These are phyloP conservation scores for Geotrichum aggregatum DNA, from an alignment of 1,139 yeast genomes.

Conservation along the genomic window DNA sequence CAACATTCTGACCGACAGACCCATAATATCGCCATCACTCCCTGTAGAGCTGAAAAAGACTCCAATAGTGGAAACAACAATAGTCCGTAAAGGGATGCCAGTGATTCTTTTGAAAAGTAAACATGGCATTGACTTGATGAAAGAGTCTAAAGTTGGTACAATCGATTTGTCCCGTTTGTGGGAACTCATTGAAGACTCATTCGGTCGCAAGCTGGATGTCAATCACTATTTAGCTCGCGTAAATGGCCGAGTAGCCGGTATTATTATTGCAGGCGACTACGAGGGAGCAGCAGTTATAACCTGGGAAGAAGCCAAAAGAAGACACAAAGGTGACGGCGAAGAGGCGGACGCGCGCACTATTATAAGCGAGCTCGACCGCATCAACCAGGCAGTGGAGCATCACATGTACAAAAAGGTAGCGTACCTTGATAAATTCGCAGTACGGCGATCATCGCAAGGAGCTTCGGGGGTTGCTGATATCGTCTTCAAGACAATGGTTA, in stretches of 20 bases:
- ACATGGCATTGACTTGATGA: conserved; percentile 42
- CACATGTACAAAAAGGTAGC: conserved; percentile 39
- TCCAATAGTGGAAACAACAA: conserved; percentile 68
- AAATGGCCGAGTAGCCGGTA: conserved; percentile 61
- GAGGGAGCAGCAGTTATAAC: conserved; percentile 94
- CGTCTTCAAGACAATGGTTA: conserved; percentile 72
- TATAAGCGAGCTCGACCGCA: conserved; percentile 23
- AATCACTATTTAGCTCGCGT: conserved; percentile 64
- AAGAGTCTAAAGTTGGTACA: conserved; percentile 46
- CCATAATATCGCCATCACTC: conserved; percentile 86
- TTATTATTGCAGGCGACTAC: conserved; percentile 86
- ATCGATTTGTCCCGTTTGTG: conserved; percentile 58
- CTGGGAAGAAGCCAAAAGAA: conserved; percentile 47
- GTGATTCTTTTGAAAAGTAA: conserved; percentile 49
- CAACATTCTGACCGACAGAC: conserved; percentile 84
- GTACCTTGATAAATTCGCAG: conserved; percentile 91
- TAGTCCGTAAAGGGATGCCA: conserved; percentile 71
- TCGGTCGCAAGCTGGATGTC: conserved; percentile 61
- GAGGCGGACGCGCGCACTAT: conserved; percentile 28
- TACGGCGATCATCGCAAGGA: conserved; percentile 76
- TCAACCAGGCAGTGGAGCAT: conserved; percentile 19
- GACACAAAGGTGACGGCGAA: conserved; percentile 14
- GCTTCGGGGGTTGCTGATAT: conserved; percentile 91
- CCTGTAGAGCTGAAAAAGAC: conserved; percentile 60
- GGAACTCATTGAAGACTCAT: conserved; percentile 69